Percentiles rank a stretch among this genome's conserved stretches.
phyloP scores from a whole-genome alignment of 1,284 basidiomycete species.

The Cystobasidiaceae sp. region DNA sequence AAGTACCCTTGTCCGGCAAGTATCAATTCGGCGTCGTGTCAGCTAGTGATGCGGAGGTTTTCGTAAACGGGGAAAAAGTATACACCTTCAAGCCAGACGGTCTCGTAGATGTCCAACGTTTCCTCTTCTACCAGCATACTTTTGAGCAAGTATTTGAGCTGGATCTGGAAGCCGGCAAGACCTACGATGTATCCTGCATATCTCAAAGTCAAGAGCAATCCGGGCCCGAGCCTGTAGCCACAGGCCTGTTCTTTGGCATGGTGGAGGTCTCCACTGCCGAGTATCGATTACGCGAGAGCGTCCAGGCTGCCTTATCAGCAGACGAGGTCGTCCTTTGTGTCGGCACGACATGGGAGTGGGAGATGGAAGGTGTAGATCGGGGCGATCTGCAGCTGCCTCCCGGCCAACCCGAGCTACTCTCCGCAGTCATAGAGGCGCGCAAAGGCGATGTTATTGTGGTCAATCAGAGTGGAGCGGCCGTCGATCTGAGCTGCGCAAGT shows the following conservation, averaged over 20 bases:
- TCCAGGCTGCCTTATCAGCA: background rate
- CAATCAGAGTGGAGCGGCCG: conserved; percentile 11
- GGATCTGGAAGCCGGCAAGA: background rate
- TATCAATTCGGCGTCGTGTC: conserved; percentile 2
- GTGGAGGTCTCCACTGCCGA: background rate
- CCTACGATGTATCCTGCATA: background rate
- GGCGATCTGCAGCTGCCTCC: background rate
- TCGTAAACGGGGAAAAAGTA: background rate
- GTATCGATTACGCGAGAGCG: background rate
- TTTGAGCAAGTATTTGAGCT: conserved; percentile 3
- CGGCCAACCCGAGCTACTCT: background rate
- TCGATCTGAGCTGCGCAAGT: background rate
- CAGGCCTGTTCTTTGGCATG: conserved; percentile 4
- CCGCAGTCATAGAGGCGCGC: background rate
- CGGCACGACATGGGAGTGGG: conserved; percentile 13
- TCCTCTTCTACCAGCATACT: conserved; percentile 16
- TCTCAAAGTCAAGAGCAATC: conserved; percentile 8
- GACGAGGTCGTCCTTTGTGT: background rate
- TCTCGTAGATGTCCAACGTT: background rate
- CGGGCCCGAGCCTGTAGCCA: conserved; percentile 1
- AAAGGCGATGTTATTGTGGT: conserved; percentile 5
- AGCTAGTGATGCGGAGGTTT: conserved; percentile 7
- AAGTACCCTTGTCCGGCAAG: background rate
- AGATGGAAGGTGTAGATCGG: conserved; percentile 11
- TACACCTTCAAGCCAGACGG: conserved; percentile 1